Evolutionary conservation across 805 yeast species (phyloP).

Genomic region (Sugiyamaella qingdaonensis): DNA sequence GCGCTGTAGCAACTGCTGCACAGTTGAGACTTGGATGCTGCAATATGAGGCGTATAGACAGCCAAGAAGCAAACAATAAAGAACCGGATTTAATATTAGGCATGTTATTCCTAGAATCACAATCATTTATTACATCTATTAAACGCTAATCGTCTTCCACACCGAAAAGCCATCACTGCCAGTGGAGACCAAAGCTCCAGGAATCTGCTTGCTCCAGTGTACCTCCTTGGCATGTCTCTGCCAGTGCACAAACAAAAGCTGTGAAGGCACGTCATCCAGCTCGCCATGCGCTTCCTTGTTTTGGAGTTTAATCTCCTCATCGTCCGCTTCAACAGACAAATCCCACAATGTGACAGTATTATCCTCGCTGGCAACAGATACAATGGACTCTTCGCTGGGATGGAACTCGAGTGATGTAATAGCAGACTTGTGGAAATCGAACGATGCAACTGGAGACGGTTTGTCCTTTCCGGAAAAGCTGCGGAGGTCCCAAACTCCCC

Average conservation of each 20-base stretch:
- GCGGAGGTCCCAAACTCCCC: slow-evolving; percentile 98
- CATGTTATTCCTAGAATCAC: background rate
- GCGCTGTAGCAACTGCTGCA: no score
- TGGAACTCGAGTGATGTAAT: slow-evolving; percentile 91
- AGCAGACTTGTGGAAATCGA: slow-evolving; percentile 91
- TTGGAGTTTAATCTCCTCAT: slow-evolving; percentile 90
- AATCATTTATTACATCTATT: slow-evolving; percentile 39
- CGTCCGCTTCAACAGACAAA: slow-evolving; percentile 97
- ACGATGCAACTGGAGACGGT: slow-evolving; percentile 86
- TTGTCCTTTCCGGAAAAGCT: slow-evolving; percentile 45
- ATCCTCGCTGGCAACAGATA: slow-evolving; percentile 95
- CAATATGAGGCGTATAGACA: no score
- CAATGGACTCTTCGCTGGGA: slow-evolving; percentile 90
- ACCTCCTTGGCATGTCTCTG: slow-evolving; percentile 97
- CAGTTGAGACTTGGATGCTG: no score
- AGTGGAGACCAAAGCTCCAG: slow-evolving; percentile 90
- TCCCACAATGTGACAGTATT: slow-evolving; percentile 98
- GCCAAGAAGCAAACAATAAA: no score
- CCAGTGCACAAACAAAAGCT: slow-evolving; percentile 95
- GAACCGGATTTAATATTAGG: background rate
- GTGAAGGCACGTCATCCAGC: slow-evolving; percentile 89
- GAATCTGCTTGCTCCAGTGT: slow-evolving; percentile 96
- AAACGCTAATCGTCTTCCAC: slow-evolving; percentile 96
- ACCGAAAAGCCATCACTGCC: slow-evolving; percentile 93
- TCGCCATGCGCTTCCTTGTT: slow-evolving; percentile 66